A percentile compares a stretch with the other conserved stretches of the same genome.
These are phyloP conservation scores for Chenopodium suecicum DNA, from an alignment of 148 eudicot genomes.

Conservation along the genomic window DNA sequence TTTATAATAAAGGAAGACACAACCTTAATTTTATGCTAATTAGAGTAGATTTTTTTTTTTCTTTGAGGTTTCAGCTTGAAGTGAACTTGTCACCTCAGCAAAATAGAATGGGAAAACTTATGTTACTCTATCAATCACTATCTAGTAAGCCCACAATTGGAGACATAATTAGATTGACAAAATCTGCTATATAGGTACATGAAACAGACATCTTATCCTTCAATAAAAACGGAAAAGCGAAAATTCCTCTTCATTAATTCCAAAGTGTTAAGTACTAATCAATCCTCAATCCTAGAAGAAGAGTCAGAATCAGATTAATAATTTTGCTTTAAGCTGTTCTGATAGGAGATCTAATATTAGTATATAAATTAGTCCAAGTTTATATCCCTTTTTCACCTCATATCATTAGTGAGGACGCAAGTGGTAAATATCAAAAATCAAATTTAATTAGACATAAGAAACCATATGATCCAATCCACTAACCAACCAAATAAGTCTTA, in stretches of 20 bases:
- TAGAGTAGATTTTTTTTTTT: conserved; percentile 15
- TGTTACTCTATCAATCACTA: conserved; percentile 32
- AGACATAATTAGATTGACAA: conserved; percentile 34
- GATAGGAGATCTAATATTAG: background rate
- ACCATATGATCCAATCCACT: background rate
- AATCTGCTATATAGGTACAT: conserved; percentile 28
- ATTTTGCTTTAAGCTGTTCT: conserved; percentile 7
- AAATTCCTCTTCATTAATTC: conserved; percentile 3
- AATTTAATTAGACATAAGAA: background rate
- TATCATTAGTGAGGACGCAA: background rate
- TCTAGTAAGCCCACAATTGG: conserved; percentile 35
- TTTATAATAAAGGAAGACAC: conserved; percentile 8
- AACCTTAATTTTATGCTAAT: conserved; percentile 32
- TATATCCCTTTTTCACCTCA: background rate
- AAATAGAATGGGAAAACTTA: conserved; percentile 20
- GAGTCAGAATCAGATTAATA: background rate
- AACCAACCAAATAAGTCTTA: conserved; percentile 1
- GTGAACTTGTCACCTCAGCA: conserved; percentile 24
- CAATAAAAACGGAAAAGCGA: conserved; percentile 19
- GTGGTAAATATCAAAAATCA: background rate
- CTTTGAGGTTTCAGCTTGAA: conserved; percentile 11
- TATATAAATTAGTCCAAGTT: conserved; percentile 3
- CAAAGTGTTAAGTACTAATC: conserved; percentile 12
- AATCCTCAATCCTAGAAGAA: conserved; percentile 15
- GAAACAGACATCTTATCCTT: conserved; percentile 38